Evolutionary conservation across 2,329 filamentous ascomycete species (phyloP).

Genomic region (Ophiostoma sp.): DNA sequence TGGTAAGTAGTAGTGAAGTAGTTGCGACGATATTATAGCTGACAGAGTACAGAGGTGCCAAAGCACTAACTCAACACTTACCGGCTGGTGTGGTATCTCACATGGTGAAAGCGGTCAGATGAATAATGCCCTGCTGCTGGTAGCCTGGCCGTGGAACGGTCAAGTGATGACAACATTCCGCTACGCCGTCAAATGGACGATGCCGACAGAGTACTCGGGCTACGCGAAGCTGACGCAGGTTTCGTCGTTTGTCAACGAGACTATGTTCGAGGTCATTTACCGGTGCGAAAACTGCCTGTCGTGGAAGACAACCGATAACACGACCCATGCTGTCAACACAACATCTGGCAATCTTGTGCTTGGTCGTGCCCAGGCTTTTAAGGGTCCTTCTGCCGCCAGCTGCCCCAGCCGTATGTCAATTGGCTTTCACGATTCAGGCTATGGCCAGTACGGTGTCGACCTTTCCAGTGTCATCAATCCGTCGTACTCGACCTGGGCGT

Average conservation of each 20-base stretch:
- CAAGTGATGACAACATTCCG: conserved; percentile 54
- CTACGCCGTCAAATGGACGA: conserved; percentile 53
- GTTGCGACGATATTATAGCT: too few species aligned
- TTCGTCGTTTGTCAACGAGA: conserved; percentile 51
- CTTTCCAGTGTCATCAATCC: not conserved
- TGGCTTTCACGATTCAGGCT: not conserved
- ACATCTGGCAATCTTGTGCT: conserved; percentile 42
- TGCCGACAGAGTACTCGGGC: conserved; percentile 55
- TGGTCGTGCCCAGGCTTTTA: conserved; percentile 32
- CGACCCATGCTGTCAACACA: conserved; percentile 40
- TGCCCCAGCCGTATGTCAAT: not conserved
- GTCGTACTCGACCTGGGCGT: not conserved
- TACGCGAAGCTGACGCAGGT: conserved; percentile 55
- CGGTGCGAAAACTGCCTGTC: conserved; percentile 54
- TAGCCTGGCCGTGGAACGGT: conserved; percentile 51
- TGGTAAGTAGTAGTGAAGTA: not conserved
- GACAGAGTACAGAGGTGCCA: conserved; percentile 21
- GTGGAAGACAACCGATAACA: conserved; percentile 47
- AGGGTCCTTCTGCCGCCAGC: not conserved
- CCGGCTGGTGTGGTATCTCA: conserved; percentile 55
- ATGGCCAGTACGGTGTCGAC: not conserved
- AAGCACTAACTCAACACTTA: conserved; percentile 40
- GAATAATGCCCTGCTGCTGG: conserved; percentile 52
- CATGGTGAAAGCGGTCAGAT: conserved; percentile 47
- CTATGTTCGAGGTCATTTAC: conserved; percentile 59